These are phyloP conservation scores for Mycena polygramma DNA, from an alignment of 768 basidiomycete genomes.

Conservation along the genomic window DNA sequence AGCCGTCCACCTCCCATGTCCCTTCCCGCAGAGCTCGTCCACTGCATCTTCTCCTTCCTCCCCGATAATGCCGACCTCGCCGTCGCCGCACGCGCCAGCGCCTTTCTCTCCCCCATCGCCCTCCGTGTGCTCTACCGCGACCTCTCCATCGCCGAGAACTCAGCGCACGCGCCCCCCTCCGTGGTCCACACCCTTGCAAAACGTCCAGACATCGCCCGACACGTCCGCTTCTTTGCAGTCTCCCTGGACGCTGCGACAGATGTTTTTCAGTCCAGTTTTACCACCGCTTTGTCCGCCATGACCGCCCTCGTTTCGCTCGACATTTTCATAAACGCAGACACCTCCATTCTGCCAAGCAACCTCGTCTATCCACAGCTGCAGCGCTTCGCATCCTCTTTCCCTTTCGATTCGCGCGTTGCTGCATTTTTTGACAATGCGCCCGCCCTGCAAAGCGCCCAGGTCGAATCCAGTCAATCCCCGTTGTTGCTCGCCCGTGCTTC, in stretches of 20 bases:
- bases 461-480: constrained; percentile 62
- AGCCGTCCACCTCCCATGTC: constrained; percentile 22
- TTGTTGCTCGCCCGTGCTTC: constrained; percentile 53
- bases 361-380: constrained; percentile 61
- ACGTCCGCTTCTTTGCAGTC: constrained; percentile 74
- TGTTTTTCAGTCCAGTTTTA: constrained; percentile 64
- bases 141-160: constrained; percentile 59
- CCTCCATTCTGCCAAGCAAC: constrained; percentile 64
- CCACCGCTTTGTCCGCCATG: constrained; percentile 72
- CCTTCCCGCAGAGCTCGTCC: constrained; percentile 75
- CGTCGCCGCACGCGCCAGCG: constrained; percentile 59
- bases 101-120: constrained; percentile 61
- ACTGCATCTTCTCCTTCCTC: constrained; percentile 57
- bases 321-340: constrained; percentile 65
- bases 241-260: constrained; percentile 57
- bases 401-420: constrained; percentile 69
- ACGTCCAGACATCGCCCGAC: constrained; percentile 67
- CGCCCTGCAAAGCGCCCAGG: constrained; percentile 58
- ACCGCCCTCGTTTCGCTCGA: constrained; percentile 68
- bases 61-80: constrained; percentile 54
- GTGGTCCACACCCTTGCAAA: constrained; percentile 69
- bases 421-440: constrained; percentile 70
- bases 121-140: constrained; percentile 75
- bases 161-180: constrained; percentile 50
- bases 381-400: constrained; percentile 71